Evolutionary conservation across 2,329 filamentous ascomycete species (phyloP).

Genomic region (Davidsoniella neocaledoniae): DNA sequence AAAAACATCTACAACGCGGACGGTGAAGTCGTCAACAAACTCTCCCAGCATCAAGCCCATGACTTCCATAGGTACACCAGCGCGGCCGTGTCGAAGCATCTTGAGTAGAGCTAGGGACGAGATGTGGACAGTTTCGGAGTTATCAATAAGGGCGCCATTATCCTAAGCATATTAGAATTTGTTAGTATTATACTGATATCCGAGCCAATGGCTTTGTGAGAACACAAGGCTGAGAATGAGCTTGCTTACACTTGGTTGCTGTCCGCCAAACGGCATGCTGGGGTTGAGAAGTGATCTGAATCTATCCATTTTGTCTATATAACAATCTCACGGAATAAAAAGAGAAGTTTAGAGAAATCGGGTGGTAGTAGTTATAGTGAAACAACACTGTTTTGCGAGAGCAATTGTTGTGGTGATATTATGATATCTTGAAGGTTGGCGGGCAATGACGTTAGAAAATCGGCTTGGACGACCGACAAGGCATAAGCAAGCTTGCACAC

Average conservation of each 20-base stretch:
- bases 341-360: not conserved
- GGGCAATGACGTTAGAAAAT: slow-evolving; percentile 6
- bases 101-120: slow-evolving; percentile 93
- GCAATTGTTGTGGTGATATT: no score
- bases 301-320: slow-evolving; percentile 7
- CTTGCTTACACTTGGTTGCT: slow-evolving; percentile 8
- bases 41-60: slow-evolving; percentile 77
- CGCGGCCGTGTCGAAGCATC: slow-evolving; percentile 94
- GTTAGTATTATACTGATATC: no score
- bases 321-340: not conserved
- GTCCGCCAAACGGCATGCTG: slow-evolving; percentile 3
- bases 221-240: not conserved
- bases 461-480: not conserved
- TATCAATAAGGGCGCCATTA: slow-evolving; percentile 83
- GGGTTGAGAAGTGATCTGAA: slow-evolving; percentile 10
- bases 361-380: not conserved
- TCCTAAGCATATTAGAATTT: slow-evolving; percentile 37
- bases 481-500: not conserved
- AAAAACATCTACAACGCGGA: slow-evolving; percentile 95
- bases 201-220: not conserved
- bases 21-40: slow-evolving; percentile 41
- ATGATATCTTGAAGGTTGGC: not conserved
- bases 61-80: slow-evolving; percentile 98
- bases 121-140: slow-evolving; percentile 98
- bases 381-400: no score